These are phyloP conservation scores for Rickenella mellea DNA, from an alignment of 768 basidiomycete species.

Conservation along the genomic window DNA sequence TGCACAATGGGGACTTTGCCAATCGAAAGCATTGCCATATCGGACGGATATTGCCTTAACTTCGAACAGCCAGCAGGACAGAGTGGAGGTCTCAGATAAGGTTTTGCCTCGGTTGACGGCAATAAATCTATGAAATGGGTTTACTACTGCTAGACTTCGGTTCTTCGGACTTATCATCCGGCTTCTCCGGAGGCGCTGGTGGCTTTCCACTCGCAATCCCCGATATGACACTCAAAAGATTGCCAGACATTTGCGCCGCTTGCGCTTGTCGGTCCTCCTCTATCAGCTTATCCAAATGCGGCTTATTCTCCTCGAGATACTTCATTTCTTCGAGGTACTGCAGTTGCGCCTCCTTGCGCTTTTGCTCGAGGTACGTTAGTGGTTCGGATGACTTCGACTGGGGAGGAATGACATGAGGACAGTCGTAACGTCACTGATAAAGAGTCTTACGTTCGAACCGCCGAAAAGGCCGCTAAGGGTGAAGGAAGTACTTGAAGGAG, in stretches of 20 bases:
- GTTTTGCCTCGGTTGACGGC: too few relatives aligned
- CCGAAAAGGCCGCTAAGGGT: slow-evolving; percentile 39
- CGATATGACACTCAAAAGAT: slow-evolving; percentile 19
- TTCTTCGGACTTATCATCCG: too few relatives aligned
- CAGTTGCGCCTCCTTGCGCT: slow-evolving; percentile 39
- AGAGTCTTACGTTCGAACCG: slow-evolving; percentile 2
- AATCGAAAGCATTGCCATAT: too few relatives aligned
- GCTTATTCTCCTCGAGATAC: slow-evolving; percentile 41
- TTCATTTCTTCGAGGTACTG: slow-evolving; percentile 44
- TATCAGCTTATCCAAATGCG: slow-evolving; percentile 36
- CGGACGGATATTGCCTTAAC: too few relatives aligned
- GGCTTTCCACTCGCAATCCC: slow-evolving; percentile 9
- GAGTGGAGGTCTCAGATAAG: too few relatives aligned
- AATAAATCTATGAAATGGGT: too few relatives aligned
- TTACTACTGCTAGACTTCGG: too few relatives aligned
- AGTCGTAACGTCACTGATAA: neutral
- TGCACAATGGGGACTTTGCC: too few relatives aligned
- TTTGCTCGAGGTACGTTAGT: slow-evolving; percentile 43
- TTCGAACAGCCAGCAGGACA: too few relatives aligned
- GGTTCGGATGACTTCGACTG: slow-evolving; percentile 25
- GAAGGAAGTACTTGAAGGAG: slow-evolving; percentile 27
- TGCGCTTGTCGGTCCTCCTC: slow-evolving; percentile 43
- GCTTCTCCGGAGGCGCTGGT: neutral
- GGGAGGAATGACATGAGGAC: neutral
- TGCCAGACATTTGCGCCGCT: slow-evolving; percentile 37